These are phyloP conservation scores for Cercospora berteroae DNA, from an alignment of 2,329 filamentous ascomycete species.

Conservation along the genomic window DNA sequence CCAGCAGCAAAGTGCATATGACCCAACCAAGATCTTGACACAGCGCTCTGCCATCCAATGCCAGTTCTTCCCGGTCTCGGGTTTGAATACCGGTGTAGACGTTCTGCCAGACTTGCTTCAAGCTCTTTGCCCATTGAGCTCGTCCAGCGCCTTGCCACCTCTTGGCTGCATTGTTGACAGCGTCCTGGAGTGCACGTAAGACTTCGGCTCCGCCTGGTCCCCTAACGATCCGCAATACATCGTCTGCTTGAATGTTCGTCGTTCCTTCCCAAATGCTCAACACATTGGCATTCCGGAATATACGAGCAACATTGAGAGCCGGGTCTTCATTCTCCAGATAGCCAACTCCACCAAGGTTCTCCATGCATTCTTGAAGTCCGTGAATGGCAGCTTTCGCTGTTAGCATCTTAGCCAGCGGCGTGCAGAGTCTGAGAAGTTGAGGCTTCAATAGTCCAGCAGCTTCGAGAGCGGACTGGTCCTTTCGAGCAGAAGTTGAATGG, in stretches of 20 bases:
- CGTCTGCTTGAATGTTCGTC: constrained; percentile 64
- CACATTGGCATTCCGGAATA: constrained; percentile 65
- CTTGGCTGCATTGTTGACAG: not conserved
- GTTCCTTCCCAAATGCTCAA: constrained; percentile 71
- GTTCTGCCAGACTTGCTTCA: not conserved
- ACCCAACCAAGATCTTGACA: constrained; percentile 15
- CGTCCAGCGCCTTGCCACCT: not conserved
- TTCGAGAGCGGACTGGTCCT: not conserved
- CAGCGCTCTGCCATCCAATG: constrained; percentile 9
- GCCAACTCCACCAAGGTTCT: constrained; percentile 64
- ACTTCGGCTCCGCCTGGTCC: constrained; percentile 1
- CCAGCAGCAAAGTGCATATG: constrained; percentile 15
- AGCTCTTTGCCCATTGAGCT: not conserved
- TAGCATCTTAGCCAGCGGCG: constrained; percentile 61
- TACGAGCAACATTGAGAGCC: constrained; percentile 63
- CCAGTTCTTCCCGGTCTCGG: not conserved
- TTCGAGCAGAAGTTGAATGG: not conserved
- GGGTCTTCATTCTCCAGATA: constrained; percentile 63
- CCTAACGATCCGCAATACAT: constrained; percentile 45
- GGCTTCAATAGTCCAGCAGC: not conserved
- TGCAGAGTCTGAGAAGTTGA: constrained; percentile 57
- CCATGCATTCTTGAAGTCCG: constrained; percentile 59
- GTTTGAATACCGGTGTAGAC: not conserved
- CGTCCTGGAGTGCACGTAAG: not conserved
- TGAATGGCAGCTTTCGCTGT: constrained; percentile 53